phyloP scores from a whole-genome alignment of 1,284 basidiomycete genomes.

The Coniophora puteana region DNA sequence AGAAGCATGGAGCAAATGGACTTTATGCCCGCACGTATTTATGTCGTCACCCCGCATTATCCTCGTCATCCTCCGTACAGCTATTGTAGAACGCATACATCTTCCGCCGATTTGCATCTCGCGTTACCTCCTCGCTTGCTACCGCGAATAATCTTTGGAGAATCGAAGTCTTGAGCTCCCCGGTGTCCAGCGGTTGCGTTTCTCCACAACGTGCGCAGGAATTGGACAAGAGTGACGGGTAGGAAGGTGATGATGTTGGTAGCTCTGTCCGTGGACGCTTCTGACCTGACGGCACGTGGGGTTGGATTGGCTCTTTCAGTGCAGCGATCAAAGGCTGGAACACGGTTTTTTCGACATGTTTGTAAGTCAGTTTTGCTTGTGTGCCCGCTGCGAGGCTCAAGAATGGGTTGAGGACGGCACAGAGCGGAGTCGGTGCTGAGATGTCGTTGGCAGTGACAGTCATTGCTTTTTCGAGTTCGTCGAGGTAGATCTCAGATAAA shows the following conservation, averaged over 20 bases:
- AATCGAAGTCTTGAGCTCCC: conserved; percentile 51
- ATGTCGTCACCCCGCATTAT: conserved; percentile 19
- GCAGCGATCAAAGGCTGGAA: conserved; percentile 62
- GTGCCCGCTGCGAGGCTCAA: conserved; percentile 66
- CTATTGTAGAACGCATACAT: conserved; percentile 81
- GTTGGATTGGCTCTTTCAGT: conserved; percentile 33
- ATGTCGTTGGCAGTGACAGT: conserved; percentile 18
- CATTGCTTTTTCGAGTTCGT: conserved; percentile 83
- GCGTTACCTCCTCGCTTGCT: conserved; percentile 71
- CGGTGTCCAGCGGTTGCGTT: conserved; percentile 31
- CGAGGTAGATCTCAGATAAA: conserved; percentile 85
- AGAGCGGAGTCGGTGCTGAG: conserved; percentile 51
- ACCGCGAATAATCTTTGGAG: conserved; percentile 69
- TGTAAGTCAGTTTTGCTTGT: conserved; percentile 56
- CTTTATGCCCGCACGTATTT: neutral
- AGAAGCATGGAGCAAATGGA: conserved; percentile 2
- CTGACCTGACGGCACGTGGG: too few relatives aligned
- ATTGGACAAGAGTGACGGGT: conserved; percentile 43
- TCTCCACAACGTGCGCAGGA: conserved; percentile 42
- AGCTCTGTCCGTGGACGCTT: conserved; percentile 40
- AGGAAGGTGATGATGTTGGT: conserved; percentile 35
- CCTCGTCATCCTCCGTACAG: conserved; percentile 44
- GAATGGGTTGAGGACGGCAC: conserved; percentile 63
- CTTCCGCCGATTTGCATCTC: conserved; percentile 76
- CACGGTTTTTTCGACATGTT: conserved; percentile 62